Conservation (phyloP, 768 basidiomycete species). For the Cystofilobasidium capitatum region DNA sequence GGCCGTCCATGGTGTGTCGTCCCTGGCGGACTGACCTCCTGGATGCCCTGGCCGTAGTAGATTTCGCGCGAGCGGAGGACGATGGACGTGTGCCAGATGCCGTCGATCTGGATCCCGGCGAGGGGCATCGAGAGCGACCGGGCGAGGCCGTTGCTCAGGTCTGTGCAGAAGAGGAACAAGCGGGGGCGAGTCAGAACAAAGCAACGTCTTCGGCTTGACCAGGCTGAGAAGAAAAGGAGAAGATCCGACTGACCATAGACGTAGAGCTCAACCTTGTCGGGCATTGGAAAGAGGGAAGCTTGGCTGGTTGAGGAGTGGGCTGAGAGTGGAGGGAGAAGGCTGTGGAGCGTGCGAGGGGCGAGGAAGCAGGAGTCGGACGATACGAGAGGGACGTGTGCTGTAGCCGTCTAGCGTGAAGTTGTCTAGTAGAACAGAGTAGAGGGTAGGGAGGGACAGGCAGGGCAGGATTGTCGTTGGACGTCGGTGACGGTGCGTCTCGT, state of each 20-base stretch:
- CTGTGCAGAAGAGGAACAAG: neutral
- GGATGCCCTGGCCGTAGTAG: slow-evolving; percentile 84
- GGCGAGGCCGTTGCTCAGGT: slow-evolving; percentile 23
- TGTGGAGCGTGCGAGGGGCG: too few species aligned
- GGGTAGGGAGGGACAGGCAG: too few species aligned
- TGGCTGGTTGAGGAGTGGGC: too few species aligned
- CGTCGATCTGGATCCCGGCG: slow-evolving; percentile 81
- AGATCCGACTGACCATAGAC: slow-evolving; percentile 1
- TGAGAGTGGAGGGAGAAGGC: too few species aligned
- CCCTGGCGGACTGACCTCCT: slow-evolving; percentile 56
- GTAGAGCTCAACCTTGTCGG: slow-evolving; percentile 4
- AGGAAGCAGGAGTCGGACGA: too few species aligned
- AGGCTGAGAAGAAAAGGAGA: neutral
- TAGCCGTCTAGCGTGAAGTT: too few species aligned
- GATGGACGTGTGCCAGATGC: slow-evolving; percentile 92
- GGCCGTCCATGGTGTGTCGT: slow-evolving; percentile 78
- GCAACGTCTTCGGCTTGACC: too few species aligned
- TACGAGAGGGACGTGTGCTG: too few species aligned
- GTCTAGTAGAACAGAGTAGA: too few species aligned
- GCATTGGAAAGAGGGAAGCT: neutral
- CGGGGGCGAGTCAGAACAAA: too few species aligned
- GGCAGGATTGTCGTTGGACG: too few species aligned
- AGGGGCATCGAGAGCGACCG: slow-evolving; percentile 64
- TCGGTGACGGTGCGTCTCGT: too few species aligned
- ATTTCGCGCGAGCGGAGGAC: slow-evolving; percentile 77